Evolutionary conservation across 345 rosid genomes (phyloP), one percentile per base, ranked within the genome.

Genomic region (Clausena lansium): DNA sequence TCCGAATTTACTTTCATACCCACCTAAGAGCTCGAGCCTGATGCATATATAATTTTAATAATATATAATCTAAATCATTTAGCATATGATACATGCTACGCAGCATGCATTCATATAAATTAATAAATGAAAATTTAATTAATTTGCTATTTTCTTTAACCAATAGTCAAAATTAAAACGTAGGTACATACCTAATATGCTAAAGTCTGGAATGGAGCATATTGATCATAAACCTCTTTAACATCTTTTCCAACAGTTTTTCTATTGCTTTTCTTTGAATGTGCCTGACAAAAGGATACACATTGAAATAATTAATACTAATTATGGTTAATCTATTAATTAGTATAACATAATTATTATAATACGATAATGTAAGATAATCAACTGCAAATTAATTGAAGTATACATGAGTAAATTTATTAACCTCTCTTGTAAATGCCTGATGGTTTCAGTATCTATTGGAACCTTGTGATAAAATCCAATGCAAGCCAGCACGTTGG

Each of bases 391-490:
- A 45, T 13, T 3, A 45, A 4, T 45, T 4, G 3, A 45, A 13
- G 50, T 13, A 13, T 13, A 3, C 50, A 45, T 45, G 57, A 52
- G 22, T 4, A 19, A 52, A 70, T n/a, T n/a, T n/a, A n/a, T 38
- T 61, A 64, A 89, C 93, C 88, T 87, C n/a, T n/a, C 74, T 75
- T 67, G 55, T 30, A 89, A 73, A 71, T 77, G 88, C 15, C 85
- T 68, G 35, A 79, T 41, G 13, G 95, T 91, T 76, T 89, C 89
- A 4, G 81, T 76, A 74, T 88, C 95, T 0, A 70, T 60, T 14
- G 95, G 89, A 81, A 88, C 77, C 74, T 77, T 63, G 7, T 81
- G 54, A 41, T 91, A 91, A 77, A 79, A 78, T 22, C 92, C 88
- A 47, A 83, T 59, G 60, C 92, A 91, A 87, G 82, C 86, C 68